phyloP scores from a whole-genome alignment of 345 rosid species.

The Luvunga scandens region DNA sequence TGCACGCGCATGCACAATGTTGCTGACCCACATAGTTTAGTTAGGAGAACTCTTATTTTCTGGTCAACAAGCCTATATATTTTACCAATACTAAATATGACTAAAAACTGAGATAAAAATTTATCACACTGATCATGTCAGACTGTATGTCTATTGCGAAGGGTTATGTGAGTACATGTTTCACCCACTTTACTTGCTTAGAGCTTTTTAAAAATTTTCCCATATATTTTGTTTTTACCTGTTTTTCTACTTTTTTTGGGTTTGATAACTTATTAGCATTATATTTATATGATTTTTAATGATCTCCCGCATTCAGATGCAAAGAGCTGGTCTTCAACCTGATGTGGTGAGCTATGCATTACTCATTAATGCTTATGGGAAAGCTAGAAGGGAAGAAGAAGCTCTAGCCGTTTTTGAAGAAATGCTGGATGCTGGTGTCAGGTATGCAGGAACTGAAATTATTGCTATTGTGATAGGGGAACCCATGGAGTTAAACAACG shows the following conservation, averaged over 20 bases:
- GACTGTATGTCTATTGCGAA: neutral
- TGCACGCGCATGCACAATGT: neutral
- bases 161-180: neutral
- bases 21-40: neutral
- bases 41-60: neutral
- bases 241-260: neutral
- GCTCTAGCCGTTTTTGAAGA: slow-evolving; percentile 97
- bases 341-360: slow-evolving; percentile 92
- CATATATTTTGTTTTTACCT: neutral
- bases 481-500: neutral
- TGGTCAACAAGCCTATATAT: neutral
- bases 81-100: neutral
- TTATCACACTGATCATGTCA: neutral
- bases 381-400: slow-evolving; percentile 95
- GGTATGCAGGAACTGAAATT: slow-evolving; percentile 37
- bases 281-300: slow-evolving; percentile 15
- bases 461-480: neutral
- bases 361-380: slow-evolving; percentile 91
- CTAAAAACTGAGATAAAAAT: neutral
- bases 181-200: neutral
- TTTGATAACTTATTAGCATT: neutral
- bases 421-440: slow-evolving; percentile 95
- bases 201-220: neutral
- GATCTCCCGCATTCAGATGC: slow-evolving; percentile 63
- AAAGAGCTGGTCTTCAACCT: slow-evolving; percentile 77